Evolutionary conservation across 257 asterid species (phyloP), one percentile per base, ranked within the genome.

Genomic region (Scutellaria barbata): DNA sequence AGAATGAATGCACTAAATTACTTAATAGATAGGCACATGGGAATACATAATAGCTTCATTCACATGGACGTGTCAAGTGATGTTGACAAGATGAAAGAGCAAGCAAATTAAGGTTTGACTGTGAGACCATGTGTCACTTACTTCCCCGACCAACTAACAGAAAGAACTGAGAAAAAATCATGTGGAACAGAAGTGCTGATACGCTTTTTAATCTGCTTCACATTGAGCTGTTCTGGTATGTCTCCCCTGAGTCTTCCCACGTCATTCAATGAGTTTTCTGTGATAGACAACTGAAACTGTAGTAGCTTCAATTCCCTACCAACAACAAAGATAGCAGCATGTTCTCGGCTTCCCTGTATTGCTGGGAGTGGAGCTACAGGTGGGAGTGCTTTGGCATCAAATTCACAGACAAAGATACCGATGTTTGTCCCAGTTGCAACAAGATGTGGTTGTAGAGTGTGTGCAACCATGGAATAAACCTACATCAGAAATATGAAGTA

Each of bases 131-230:
- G 35, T 22, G 33, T 46, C 77, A 89, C 98, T 85, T 90, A 94
- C 97, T 94, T 94, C 71, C 98, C 98, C 1, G 98, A 89, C 79
- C 95, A 82, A 89, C 98, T 90, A 71, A 94, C 87, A 40, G 97
- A 89, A 63, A 90, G 88, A 81, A 87, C 86, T 0, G 97, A 84
- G 83, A 86, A 86, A 13, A 95, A 94, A 79, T 94, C 97, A 64
- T 90, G 96, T 22, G 98, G 96, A 84, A 92, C 96, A 62, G 97
- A 92, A 74, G 97, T 86, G 72, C 87, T 89, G 43, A 90, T 82
- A 71, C 86, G 98, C 84, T 86, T 90, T 79, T 85, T 94, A 16
- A 79, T 74, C 82, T 94, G 98, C 92, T 90, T 94, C 76, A 94
- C 96, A 46, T 74, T 73, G 69, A 94, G 89, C 73, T 89, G 96